Evolutionary conservation across 2,329 filamentous ascomycete genomes (phyloP).

Genomic region (Cladophialophora immunda): DNA sequence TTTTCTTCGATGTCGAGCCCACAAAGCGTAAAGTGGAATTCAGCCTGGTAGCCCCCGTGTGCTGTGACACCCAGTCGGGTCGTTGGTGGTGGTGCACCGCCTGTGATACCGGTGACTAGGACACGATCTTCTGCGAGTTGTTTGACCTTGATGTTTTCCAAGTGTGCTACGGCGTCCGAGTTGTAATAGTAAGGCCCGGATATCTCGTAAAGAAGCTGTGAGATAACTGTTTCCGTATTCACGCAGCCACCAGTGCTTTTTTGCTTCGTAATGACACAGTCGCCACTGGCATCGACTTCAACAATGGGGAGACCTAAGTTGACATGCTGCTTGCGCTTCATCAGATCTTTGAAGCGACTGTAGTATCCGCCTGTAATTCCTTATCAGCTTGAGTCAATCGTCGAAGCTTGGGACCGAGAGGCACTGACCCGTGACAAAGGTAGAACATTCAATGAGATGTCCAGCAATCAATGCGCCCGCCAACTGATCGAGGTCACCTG

Average conservation of each 20-base stretch:
- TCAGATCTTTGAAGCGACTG: conserved; percentile 48
- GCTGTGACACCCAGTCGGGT: conserved; percentile 62
- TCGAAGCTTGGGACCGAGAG: too few species aligned
- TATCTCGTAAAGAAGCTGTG: conserved; percentile 60
- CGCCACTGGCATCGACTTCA: conserved; percentile 56
- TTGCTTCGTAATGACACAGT: conserved; percentile 59
- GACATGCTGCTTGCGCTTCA: conserved; percentile 47
- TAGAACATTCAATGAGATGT: conserved; percentile 47
- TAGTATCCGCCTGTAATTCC: conserved; percentile 10
- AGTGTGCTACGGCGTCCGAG: conserved; percentile 54
- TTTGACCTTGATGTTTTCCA: conserved; percentile 48
- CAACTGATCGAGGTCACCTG: conserved; percentile 29
- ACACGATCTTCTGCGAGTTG: conserved; percentile 48
- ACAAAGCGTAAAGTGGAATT: conserved; percentile 55
- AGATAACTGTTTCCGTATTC: conserved; percentile 49
- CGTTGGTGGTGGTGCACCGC: conserved; percentile 56
- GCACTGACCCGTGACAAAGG: conserved; percentile 34
- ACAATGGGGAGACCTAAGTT: conserved; percentile 54
- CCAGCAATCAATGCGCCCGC: conserved; percentile 41
- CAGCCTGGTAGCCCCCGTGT: conserved; percentile 57
- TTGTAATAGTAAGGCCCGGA: conserved; percentile 60
- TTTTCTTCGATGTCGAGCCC: conserved; percentile 57
- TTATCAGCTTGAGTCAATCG: too few species aligned
- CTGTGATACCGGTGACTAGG: conserved; percentile 51
- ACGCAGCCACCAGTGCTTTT: conserved; percentile 52